Evolutionary conservation across 768 basidiomycete genomes (phyloP).

Genomic region (Phallus indusiatus): DNA sequence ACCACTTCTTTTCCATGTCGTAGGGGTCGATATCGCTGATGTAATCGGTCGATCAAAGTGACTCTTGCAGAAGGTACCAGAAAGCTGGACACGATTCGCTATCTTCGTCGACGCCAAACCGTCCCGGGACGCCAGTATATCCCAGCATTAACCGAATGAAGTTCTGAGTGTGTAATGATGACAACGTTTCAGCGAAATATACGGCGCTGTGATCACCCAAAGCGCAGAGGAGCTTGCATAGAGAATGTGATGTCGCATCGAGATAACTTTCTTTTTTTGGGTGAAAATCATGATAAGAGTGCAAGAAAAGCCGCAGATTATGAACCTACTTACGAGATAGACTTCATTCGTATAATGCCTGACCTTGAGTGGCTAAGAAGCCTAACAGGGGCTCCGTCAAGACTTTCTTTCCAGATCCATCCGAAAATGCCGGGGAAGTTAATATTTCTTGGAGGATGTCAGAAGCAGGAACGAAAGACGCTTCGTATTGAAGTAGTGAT

Average conservation of each 20-base stretch:
- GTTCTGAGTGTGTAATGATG: conserved; percentile 51
- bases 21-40: conserved; percentile 22
- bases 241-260: conserved; percentile 52
- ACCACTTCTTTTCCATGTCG: neutral
- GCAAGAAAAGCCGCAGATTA: neutral
- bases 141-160: conserved; percentile 64
- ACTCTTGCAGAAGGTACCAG: conserved; percentile 88
- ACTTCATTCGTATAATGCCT: conserved; percentile 32
- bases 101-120: conserved; percentile 75
- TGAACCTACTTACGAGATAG: conserved; percentile 25
- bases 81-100: conserved; percentile 82
- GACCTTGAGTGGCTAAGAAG: conserved; percentile 58
- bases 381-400: conserved; percentile 81
- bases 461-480: conserved; percentile 52
- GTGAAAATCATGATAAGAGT: neutral
- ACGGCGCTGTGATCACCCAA: conserved; percentile 79
- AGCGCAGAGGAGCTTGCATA: conserved; percentile 74
- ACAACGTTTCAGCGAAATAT: conserved; percentile 65
- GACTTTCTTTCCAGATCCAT: conserved; percentile 57
- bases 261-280: conserved; percentile 38
- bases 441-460: conserved; percentile 73
- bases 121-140: conserved; percentile 65
- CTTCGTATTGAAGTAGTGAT: conserved; percentile 46
- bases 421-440: conserved; percentile 59
- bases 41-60: conserved; percentile 62